Conservation (phyloP, 306 rosid species). For the Datisca glomerata region DNA sequence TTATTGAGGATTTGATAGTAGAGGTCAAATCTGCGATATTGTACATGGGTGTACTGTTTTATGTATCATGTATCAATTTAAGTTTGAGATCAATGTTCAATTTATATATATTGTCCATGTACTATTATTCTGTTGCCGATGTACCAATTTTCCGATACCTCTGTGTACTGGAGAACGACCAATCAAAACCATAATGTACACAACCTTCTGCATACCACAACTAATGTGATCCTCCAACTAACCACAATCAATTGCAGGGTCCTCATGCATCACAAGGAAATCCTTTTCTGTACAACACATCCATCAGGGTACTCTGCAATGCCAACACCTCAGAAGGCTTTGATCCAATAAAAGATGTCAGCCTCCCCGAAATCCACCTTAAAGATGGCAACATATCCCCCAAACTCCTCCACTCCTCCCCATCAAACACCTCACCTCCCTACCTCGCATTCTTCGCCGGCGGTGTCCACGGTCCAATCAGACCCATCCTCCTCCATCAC, state of each 20-base stretch:
- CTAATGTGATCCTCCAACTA: too few species aligned
- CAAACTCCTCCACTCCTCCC: conserved; percentile 37
- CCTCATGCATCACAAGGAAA: conserved; percentile 57
- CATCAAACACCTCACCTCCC: conserved; percentile 23
- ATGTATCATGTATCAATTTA: too few species aligned
- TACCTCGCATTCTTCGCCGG: conserved; percentile 76
- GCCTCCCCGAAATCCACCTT: conserved; percentile 70
- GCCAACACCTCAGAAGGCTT: conserved; percentile 90
- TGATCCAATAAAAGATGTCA: conserved; percentile 68
- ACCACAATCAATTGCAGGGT: conserved; percentile 46
- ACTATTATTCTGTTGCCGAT: too few species aligned
- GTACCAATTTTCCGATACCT: too few species aligned
- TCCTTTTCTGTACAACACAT: conserved; percentile 46
- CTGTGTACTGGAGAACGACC: too few species aligned
- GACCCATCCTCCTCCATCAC: conserved; percentile 37
- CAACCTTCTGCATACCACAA: too few species aligned
- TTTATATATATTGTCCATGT: too few species aligned
- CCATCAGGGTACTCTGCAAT: conserved; percentile 74
- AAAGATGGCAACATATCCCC: conserved; percentile 40
- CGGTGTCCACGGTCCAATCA: conserved; percentile 68
- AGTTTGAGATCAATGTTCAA: too few species aligned
- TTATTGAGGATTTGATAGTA: too few species aligned
- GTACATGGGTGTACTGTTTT: too few species aligned
- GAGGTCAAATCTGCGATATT: too few species aligned
- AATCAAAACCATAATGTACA: too few species aligned